Base-by-base conservation (phyloP, 2,329 filamentous ascomycete species). In the Stagonosporopsis chrysanthemi region DNA sequence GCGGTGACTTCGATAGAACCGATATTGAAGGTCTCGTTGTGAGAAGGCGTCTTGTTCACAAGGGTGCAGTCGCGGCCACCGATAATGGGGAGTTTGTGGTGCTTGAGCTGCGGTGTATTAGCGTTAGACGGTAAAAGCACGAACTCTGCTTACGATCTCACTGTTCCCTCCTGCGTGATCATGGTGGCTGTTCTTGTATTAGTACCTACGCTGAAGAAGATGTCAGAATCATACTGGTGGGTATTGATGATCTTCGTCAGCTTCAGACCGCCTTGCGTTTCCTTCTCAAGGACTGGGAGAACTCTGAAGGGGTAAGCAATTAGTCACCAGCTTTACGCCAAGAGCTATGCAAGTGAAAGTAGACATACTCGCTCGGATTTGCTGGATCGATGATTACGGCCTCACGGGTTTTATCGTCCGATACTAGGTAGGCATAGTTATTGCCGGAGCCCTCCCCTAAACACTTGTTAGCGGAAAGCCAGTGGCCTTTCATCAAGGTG, bases 101-200 rank as follows among this genome's bases (percentile, higher is more conserved):
- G 75, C 74, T 85, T 82, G 59, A 88, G 79, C 85, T 87, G 26
- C 5, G 12, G 14, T 11, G 15, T 2, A 24, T 61, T 33, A 59
- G 50, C 11, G 2, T 2, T 2, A 7, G 3, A 15, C 7, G 12
- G n/a, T 44, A 11, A 33, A 15, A 1, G 15, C 2, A 1, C n/a
- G 4, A n/a, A n/a, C 3, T 0, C 2, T 19, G 35, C 56, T 49
- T 42, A 93, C 91, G 62, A 97, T 83, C 68, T 92, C 88, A 55
- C 85, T 84, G 76, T 99, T 99, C 8, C 95, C 95, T 62, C 95
- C 95, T 0, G 95, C 89, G 77, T 99, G 95, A 66, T 99, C 95
- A 82, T 89, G 89, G 75, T 99, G 95, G 74, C 93, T 97, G 23
- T 19, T n/a, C 31, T 8, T 17, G 22, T 47, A 40, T 70, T 15